These are phyloP conservation scores for Vitellaria paradoxa DNA, from an alignment of 179 eudicot species.

Conservation along the genomic window DNA sequence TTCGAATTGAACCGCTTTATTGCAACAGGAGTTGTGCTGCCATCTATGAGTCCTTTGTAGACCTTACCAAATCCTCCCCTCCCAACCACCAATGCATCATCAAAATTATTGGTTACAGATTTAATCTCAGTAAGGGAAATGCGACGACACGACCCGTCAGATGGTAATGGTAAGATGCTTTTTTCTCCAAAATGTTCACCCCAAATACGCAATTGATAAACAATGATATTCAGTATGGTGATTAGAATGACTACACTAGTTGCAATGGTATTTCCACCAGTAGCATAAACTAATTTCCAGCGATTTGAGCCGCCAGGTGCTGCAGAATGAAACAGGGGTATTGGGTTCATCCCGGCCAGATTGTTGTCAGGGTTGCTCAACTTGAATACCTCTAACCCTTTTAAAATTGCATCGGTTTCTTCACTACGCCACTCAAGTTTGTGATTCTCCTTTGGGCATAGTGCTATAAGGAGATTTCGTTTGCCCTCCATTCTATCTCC, in stretches of 20 bases:
- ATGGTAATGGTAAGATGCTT: not conserved
- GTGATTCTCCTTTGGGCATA: not conserved
- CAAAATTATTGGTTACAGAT: constrained; percentile 51
- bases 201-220: constrained; percentile 1
- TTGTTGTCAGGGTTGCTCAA: constrained; percentile 22
- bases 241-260: constrained; percentile 5
- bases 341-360: constrained; percentile 14
- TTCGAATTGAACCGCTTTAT: constrained; percentile 6
- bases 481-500: constrained; percentile 17
- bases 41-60: not conserved
- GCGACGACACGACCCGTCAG: not conserved
- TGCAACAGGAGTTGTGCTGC: constrained; percentile 19
- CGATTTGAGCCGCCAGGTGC: too few species aligned
- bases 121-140: constrained; percentile 44
- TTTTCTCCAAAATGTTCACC: not conserved
- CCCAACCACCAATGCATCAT: constrained; percentile 39
- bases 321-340: not conserved
- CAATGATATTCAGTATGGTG: constrained; percentile 8
- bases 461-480: constrained; percentile 11
- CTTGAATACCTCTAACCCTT: constrained; percentile 24
- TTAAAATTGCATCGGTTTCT: not conserved
- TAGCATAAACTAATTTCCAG: not conserved
- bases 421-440: not conserved
- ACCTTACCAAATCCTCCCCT: constrained; percentile 24
- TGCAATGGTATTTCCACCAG: constrained; percentile 4